Percentiles rank a stretch among this genome's conserved stretches.
Evolutionary conservation across 768 basidiomycete species (phyloP).

Genomic region (Trametes sanguinea): DNA sequence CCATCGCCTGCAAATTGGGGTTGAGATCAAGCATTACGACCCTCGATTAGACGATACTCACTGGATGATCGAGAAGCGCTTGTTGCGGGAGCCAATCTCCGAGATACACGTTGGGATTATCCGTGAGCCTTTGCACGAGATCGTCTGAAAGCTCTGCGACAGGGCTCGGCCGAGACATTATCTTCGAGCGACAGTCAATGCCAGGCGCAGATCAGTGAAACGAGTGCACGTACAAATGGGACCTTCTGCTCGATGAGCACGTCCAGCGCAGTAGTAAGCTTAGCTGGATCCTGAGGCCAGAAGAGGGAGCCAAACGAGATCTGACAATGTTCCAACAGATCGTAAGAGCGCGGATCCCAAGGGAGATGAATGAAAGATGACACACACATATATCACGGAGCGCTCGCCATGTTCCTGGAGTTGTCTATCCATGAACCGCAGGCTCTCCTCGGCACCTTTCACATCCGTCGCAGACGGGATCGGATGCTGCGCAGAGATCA

Average conservation of each 20-base stretch:
- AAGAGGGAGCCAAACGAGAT: not conserved
- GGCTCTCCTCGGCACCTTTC: constrained; percentile 3
- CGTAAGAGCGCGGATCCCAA: too few species aligned
- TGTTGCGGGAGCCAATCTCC: constrained; percentile 8
- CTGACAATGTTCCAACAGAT: not conserved
- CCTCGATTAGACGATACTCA: not conserved
- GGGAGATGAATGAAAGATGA: too few species aligned
- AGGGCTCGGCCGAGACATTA: not conserved
- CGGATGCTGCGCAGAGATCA: not conserved
- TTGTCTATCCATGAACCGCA: not conserved
- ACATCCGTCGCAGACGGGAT: not conserved
- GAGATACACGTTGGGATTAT: not conserved
- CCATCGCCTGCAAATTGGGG: not conserved
- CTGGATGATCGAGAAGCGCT: not conserved
- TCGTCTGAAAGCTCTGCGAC: not conserved
- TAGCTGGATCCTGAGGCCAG: not conserved
- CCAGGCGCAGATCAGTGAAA: too few species aligned
- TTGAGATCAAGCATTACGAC: not conserved
- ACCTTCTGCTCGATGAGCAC: not conserved
- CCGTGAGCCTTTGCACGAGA: not conserved
- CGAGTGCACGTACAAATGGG: not conserved
- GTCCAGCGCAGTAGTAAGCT: not conserved
- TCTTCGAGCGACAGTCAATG: not conserved
- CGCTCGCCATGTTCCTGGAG: not conserved
- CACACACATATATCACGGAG: not conserved